Evolutionary conservation across 805 yeast species (phyloP).

Genomic region (Clavispora carvajalis): DNA sequence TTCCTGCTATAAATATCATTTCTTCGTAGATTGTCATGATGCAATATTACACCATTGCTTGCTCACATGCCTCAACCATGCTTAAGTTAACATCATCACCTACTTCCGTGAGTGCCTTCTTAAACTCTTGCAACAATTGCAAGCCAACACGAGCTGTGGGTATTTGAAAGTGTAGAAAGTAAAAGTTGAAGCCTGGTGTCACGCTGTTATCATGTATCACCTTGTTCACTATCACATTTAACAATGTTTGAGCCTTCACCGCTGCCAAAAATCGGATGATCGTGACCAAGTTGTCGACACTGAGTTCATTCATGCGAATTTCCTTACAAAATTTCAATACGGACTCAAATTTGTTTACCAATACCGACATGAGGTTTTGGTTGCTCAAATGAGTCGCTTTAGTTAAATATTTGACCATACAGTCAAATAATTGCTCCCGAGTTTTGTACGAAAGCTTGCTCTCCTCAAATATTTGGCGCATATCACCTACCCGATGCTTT

Average conservation of each 20-base stretch:
- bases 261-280: constrained; percentile 24
- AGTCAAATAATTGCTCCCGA: constrained; percentile 8
- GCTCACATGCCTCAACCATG: constrained; percentile 11
- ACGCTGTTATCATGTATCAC: constrained; percentile 14
- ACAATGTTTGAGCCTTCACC: constrained; percentile 16
- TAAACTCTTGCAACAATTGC: constrained; percentile 19
- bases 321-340: constrained; percentile 22
- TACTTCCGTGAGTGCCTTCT: constrained; percentile 18
- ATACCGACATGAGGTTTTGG: background rate
- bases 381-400: constrained; percentile 12
- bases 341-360: constrained; percentile 17
- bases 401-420: constrained; percentile 9
- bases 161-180: constrained; percentile 25
- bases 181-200: constrained; percentile 23
- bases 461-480: constrained; percentile 11
- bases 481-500: constrained; percentile 8
- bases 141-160: constrained; percentile 15
- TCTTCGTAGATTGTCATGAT: constrained; percentile 1
- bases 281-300: constrained; percentile 18
- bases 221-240: constrained; percentile 25
- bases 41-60: background rate
- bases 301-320: constrained; percentile 14
- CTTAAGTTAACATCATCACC: constrained; percentile 21
- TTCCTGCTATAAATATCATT: constrained; percentile 7
- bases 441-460: constrained; percentile 10